Base-by-base conservation (phyloP, 1,139 yeast species). In the Taiozyma sp. region DNA sequence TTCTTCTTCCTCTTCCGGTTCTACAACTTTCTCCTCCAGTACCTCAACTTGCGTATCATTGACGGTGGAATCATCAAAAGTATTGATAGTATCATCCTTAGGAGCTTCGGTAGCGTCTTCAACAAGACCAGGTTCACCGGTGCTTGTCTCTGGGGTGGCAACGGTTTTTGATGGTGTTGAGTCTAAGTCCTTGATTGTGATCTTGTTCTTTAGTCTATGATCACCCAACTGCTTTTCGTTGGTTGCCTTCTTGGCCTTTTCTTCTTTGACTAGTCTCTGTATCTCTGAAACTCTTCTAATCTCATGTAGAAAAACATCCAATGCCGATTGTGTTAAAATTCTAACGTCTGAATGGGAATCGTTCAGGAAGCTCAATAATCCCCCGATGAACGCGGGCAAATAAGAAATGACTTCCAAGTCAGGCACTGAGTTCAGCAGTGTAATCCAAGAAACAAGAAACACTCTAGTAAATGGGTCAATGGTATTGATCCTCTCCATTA, bases 391-490 rank as follows among this genome's bases (percentile, higher is more conserved):
- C 45, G 89, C 88, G 0, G 99, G 97, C 47, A 95, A 72, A 63
- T 87, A 93, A 0, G 95, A 80, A 24, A 93, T 83, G 53, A 95
- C 72, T 60, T 93, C 97, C 54, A 93, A 73, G 47, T 93, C 95
- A 0, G 99, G 99, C 14, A 93, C 89, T 24, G 95, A 90, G 66
- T 93, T 95, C 48, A 95, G 74, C 26, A 95, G 77, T 53, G 90
- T 88, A 47, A 95, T 77, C 99, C 99, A 95, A 47, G 95, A 86
- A 11, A 93, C 93, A 54, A 95, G 72, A 62, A 93, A 93, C 70
- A 90, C 86, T 58, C 96, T 79, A 0, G 98, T 91, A 64, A 88
- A 88, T 5, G 98, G 97, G 60, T 93, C 95, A 39, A 88, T 85
- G 2, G 93, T 93, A 63, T 89, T 89, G 70, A 95, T 88, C 57